phyloP scores from a whole-genome alignment of 2,329 filamentous ascomycete genomes.

The Nemania diffusa region DNA sequence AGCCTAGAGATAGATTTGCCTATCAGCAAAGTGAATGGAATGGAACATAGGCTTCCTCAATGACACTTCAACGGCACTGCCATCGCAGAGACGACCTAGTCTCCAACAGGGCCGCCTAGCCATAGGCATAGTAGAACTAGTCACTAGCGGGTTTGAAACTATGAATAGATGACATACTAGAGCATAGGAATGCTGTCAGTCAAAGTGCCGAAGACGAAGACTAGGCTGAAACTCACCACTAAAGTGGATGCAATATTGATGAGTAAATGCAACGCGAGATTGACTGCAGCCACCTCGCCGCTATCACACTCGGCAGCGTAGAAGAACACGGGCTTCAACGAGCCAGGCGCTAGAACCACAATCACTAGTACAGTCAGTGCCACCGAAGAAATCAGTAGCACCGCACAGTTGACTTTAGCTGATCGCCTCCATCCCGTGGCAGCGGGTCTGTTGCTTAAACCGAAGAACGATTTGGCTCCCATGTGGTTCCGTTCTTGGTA shows the following conservation, averaged over 20 bases:
- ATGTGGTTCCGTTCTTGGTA: not conserved
- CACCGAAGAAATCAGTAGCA: conserved; percentile 36
- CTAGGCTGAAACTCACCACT: conserved; percentile 2
- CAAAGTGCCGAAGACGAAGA: not conserved
- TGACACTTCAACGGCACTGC: not conserved
- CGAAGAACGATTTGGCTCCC: not conserved
- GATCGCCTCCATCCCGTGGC: conserved; percentile 38
- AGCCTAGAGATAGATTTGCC: conserved; percentile 40
- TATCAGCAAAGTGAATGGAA: not conserved
- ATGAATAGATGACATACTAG: conserved; percentile 39
- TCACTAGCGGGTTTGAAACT: not conserved
- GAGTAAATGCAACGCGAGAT: not conserved
- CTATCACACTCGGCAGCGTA: conserved; percentile 35
- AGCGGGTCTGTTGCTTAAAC: not conserved
- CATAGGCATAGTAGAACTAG: not conserved
- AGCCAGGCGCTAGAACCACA: conserved; percentile 17
- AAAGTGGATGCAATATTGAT: conserved; percentile 27
- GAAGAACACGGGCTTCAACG: conserved; percentile 34
- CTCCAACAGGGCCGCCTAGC: not conserved
- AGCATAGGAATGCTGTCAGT: not conserved
- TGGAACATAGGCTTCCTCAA: not conserved
- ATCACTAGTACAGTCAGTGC: conserved; percentile 30
- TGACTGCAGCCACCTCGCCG: conserved; percentile 21
- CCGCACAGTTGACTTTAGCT: conserved; percentile 39
- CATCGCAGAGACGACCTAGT: not conserved